Evolutionary conservation across 2,329 filamentous ascomycete species (phyloP), one percentile per base, ranked within the genome.

Genomic region (Epichloe uncinata): DNA sequence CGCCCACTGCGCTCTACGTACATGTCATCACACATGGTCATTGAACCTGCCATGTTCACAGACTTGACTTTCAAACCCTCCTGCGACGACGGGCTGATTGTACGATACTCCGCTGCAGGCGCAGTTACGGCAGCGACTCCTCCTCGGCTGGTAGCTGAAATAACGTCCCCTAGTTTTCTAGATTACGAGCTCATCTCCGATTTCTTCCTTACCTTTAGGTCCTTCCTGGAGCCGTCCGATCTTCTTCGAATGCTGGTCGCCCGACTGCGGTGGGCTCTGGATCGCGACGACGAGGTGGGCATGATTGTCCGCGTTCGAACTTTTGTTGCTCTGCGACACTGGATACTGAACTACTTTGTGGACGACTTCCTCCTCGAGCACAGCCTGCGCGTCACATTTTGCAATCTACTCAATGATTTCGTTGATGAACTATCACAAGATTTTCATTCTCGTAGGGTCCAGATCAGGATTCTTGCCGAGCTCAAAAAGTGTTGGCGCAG

Each of bases 181-280:
- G 91, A 98, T 65, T 98, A 98, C 64, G 91, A 97, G 60, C 76
- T 98, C 5, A 79, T 98, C 4, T 97, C 93, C 1, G 93, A 98
- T 65, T 98, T 98, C 68, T 98, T 98, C 61, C 78, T 98, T 20
- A 97, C 93, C 0, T 98, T 88, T 61, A 86, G 93, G 45, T 79
- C 85, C 3, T 98, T 96, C 61, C 73, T 98, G 52, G 82, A 87
- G 12, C 74, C 85, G 0, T 73, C 75, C 18, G 84, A 91, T 58
- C 74, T 98, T 3, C 75, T 95, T 22, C 81, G 82, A 44, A 88
- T 95, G 73, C 74, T 98, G 15, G 76, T 97, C 54, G 84, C 90
- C 2, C 81, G 93, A 16, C 70, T 98, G 48, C 77, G 82, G 56
- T 98, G 93, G 93, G 89, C 93, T 0, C 74, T 96, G 45, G 79